Percentiles rank a stretch among this genome's conserved stretches.
These are phyloP conservation scores for Pseudocercospora eumusae DNA, from an alignment of 2,329 filamentous ascomycete species.

Conservation along the genomic window DNA sequence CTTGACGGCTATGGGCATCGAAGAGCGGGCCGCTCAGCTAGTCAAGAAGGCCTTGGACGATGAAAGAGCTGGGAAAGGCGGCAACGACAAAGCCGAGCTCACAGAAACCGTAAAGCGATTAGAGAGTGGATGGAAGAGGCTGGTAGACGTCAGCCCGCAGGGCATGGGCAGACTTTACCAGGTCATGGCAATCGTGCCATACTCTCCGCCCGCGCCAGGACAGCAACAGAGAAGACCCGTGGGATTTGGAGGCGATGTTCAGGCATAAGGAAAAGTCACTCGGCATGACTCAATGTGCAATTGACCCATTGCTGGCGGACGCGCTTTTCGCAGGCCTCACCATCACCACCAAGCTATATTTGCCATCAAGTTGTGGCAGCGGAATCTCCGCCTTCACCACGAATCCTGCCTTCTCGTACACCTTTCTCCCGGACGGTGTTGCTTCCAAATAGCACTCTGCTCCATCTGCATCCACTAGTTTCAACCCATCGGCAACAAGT, in stretches of 20 bases:
- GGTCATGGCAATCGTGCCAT: slow-evolving; percentile 81
- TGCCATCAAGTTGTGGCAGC: slow-evolving; percentile 10
- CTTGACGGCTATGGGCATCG: slow-evolving; percentile 77
- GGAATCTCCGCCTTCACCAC: slow-evolving; percentile 10
- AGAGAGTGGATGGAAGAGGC: slow-evolving; percentile 72
- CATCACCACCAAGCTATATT: slow-evolving; percentile 13
- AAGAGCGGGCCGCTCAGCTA: slow-evolving; percentile 71
- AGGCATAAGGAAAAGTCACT: background rate
- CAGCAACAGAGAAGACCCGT: slow-evolving; percentile 73
- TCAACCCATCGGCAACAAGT: slow-evolving; percentile 10
- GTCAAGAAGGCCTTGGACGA: slow-evolving; percentile 49
- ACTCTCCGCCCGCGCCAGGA: slow-evolving; percentile 57
- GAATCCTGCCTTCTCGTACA: slow-evolving; percentile 14
- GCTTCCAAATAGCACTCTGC: slow-evolving; percentile 15
- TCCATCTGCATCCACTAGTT: slow-evolving; percentile 14
- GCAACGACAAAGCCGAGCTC: slow-evolving; percentile 42
- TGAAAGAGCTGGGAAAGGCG: slow-evolving; percentile 39
- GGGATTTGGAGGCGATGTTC: slow-evolving; percentile 77
- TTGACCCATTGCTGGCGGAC: background rate
- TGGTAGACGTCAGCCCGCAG: slow-evolving; percentile 77
- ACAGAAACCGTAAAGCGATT: slow-evolving; percentile 61
- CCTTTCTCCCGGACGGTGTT: slow-evolving; percentile 6
- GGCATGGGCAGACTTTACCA: slow-evolving; percentile 98
- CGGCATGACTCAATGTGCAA: background rate
- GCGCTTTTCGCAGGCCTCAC: slow-evolving; percentile 10